Evolutionary conservation across 2,329 filamentous ascomycete species (phyloP), one percentile per base, ranked within the genome.

Genomic region (Peltaster fructicola): DNA sequence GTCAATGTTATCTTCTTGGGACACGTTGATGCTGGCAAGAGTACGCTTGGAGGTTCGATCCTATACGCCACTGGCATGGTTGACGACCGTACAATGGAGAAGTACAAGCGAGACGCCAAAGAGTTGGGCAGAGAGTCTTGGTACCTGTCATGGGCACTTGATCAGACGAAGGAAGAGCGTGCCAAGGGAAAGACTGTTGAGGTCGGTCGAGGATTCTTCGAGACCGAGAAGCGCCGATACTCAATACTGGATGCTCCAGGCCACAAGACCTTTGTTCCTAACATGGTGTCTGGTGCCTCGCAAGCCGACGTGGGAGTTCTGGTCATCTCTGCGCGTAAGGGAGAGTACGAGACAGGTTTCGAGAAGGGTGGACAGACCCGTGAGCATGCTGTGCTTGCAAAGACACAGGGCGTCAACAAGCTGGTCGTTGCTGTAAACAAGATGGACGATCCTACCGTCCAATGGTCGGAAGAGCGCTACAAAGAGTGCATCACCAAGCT

Each of bases 321-420:
- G 22, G 88, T 98, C 48, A 93, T 95, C 45, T 90, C 79, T 25
- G 82, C 88, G 20, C 76, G 88, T 46, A 95, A 93, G 63, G 88
- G 88, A 47, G 88, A 98, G 57, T 98, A 95, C 53, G 88, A 98
- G 57, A 95, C 88, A 16, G 88, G 88, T 24, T 98, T 98, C 51
- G 88, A 98, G 44, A 78, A 76, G 61, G 88, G 88, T 35, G 85
- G 88, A 17, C 88, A 98, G 54, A 98, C 88, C 26, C 71, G 88
- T 49, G 88, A 98, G 66, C 85, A 95, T 55, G 88, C 90, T 29
- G 81, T 98, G 63, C 65, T 98, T 48, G 90, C 90, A 39, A 92
- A 95, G 59, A 98, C 90, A 1, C 85, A 92, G 50, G 88, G 88
- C 55, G 88, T 98, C 31, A 91, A 91, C 65, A 93, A 93, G 59